These are phyloP conservation scores for Collybiopsis confluens DNA, from an alignment of 768 basidiomycete genomes.

Conservation along the genomic window DNA sequence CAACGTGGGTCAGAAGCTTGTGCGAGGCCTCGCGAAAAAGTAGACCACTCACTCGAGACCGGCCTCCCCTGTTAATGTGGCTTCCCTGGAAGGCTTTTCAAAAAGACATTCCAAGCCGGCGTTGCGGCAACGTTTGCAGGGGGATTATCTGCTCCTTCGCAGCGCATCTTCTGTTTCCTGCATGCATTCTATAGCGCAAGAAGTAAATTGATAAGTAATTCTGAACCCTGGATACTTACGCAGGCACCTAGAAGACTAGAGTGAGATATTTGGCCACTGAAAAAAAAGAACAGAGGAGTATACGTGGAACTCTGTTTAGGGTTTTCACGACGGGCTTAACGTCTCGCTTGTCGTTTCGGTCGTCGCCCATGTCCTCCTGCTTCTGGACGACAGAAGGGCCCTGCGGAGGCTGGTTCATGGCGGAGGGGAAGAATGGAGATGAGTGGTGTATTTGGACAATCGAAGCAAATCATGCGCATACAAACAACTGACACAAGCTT, in stretches of 20 bases:
- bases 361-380: conserved; percentile 51
- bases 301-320: conserved; percentile 84
- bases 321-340: conserved; percentile 72
- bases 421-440: conserved; percentile 11
- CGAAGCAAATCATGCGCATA: background rate
- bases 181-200: conserved; percentile 73
- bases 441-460: background rate
- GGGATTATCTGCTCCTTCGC: conserved; percentile 96
- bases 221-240: conserved; percentile 57
- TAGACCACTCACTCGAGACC: conserved; percentile 70
- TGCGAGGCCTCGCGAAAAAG: background rate
- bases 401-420: conserved; percentile 5
- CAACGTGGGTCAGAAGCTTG: background rate
- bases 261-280: conserved; percentile 12
- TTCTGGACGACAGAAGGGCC: conserved; percentile 42
- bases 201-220: conserved; percentile 6
- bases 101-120: conserved; percentile 90
- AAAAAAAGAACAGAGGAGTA: conserved; percentile 27
- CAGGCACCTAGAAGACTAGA: conserved; percentile 60
- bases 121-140: conserved; percentile 90
- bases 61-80: conserved; percentile 83
- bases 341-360: conserved; percentile 56
- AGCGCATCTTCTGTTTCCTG: conserved; percentile 95
- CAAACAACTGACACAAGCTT: conserved; percentile 2
- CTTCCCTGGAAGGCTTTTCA: conserved; percentile 88